Evolutionary conservation across 805 yeast genomes (phyloP), one percentile per base, ranked within the genome.

Genomic region (Wickerhamiella cacticola): DNA sequence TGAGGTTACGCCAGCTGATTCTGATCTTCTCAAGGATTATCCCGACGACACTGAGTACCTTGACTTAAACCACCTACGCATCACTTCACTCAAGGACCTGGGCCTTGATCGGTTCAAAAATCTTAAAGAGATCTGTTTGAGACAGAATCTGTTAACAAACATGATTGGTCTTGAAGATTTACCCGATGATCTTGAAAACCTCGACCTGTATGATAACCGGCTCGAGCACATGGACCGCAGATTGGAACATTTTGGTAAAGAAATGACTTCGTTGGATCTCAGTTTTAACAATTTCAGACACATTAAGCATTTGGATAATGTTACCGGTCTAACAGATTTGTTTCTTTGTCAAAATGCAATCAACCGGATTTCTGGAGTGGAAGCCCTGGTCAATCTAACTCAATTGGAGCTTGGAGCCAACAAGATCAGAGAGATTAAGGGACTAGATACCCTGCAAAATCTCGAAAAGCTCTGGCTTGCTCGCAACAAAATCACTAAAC

Each of bases 381-480:
- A 75, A 12, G 69, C 71, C 1, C 68, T 86, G 49, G 63, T 61
- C 1, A 69, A 75, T 16, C 64, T 92, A 53, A 73, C 66, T 46
- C 82, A 81, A 55, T 67, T 92, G 48, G 98, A 92, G 64, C 70
- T 92, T 35, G 98, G 97, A 10, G 98, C 96, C 21, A 92, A 92
- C 64, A 71, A 77, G 50, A 73, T 86, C 41, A 71, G 75, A 39
- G 61, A 59, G 47, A 61, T 68, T 34, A 81, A 78, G 53, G 75
- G 76, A 35, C 60, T 88, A 55, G 70, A 72, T 18, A 63, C 66
- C 0, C 67, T 89, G 50, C 66, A 64, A 0, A 74, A 71, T 44
- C 65, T 92, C 39, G 75, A 76, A 53, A 82, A 88, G 60, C 68
- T 92, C 41, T 92, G 97, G 98, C 69, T 92, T 36, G 98, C 97